Conservation (phyloP, 371 early-diverging fungal species). For the Nosema muscidifuracis region DNA sequence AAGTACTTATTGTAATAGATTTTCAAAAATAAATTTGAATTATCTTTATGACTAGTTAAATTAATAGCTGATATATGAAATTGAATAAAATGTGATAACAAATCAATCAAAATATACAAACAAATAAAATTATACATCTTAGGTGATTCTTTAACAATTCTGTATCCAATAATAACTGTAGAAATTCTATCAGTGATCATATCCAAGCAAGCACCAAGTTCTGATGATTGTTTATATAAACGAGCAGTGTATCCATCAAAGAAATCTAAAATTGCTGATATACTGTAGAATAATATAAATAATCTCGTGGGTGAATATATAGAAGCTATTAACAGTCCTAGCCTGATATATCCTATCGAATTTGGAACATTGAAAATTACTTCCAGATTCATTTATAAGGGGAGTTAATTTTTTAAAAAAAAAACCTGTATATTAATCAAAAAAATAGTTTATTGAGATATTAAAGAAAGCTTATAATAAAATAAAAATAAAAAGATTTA, state of each 20-base stretch:
- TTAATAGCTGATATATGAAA: conserved; percentile 7
- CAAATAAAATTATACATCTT: background rate
- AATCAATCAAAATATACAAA: conserved; percentile 36
- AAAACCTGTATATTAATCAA: too few species aligned
- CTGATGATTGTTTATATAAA: conserved; percentile 72
- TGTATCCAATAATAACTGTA: conserved; percentile 26
- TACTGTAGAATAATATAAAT: conserved; percentile 66
- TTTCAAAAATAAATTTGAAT: conserved; percentile 5
- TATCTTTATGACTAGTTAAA: conserved; percentile 32
- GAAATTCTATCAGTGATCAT: conserved; percentile 54
- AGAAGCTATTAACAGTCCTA: conserved; percentile 29
- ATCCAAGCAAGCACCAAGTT: conserved; percentile 50
- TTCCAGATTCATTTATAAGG: conserved; percentile 24
- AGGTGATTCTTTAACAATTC: conserved; percentile 7
- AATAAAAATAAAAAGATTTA: too few species aligned
- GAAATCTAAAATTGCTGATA: conserved; percentile 81
- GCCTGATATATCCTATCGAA: conserved; percentile 44
- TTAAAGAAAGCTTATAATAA: too few species aligned
- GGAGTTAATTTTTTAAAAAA: too few species aligned
- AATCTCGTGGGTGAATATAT: background rate
- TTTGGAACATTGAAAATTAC: conserved; percentile 51
- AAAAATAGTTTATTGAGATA: too few species aligned
- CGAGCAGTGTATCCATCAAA: conserved; percentile 85
- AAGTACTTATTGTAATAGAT: conserved; percentile 39
- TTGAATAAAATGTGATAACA: conserved; percentile 36